Conservation (phyloP, 305 asterid species). For the Fraxinus baroniana region DNA sequence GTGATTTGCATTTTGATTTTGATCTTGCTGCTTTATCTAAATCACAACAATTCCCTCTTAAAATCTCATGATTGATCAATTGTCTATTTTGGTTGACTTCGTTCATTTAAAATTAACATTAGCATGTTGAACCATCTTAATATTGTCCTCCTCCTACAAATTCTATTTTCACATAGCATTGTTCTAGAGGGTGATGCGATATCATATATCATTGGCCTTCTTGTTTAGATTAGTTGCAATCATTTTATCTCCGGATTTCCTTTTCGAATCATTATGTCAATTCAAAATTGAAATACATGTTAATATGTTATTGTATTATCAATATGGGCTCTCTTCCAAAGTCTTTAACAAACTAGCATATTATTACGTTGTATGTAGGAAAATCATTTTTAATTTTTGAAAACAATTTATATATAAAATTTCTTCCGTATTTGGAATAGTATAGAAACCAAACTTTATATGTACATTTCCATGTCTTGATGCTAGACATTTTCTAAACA, state of each 20-base stretch:
- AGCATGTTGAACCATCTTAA: neutral
- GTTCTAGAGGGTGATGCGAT: neutral
- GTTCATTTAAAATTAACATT: neutral
- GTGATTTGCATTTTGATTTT: neutral
- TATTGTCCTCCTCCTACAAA: neutral
- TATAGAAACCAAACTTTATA: neutral
- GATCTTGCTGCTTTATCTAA: neutral
- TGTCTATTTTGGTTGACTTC: neutral
- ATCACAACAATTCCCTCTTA: neutral
- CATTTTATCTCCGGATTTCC: neutral
- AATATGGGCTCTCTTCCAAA: neutral
- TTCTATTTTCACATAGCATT: neutral
- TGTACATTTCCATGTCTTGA: neutral
- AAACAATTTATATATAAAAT: neutral
- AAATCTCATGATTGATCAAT: neutral
- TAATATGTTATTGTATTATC: neutral
- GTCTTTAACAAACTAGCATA: neutral
- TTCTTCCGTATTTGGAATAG: neutral
- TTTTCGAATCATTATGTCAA: neutral
- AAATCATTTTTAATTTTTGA: neutral
- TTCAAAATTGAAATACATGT: no score
- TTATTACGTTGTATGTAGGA: neutral
- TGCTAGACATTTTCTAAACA: neutral
- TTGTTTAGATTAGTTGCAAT: neutral
- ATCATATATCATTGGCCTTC: neutral